Evolutionary conservation across 1,284 basidiomycete species (phyloP), one percentile per base, ranked within the genome.

Genomic region (Ustilago curta): DNA sequence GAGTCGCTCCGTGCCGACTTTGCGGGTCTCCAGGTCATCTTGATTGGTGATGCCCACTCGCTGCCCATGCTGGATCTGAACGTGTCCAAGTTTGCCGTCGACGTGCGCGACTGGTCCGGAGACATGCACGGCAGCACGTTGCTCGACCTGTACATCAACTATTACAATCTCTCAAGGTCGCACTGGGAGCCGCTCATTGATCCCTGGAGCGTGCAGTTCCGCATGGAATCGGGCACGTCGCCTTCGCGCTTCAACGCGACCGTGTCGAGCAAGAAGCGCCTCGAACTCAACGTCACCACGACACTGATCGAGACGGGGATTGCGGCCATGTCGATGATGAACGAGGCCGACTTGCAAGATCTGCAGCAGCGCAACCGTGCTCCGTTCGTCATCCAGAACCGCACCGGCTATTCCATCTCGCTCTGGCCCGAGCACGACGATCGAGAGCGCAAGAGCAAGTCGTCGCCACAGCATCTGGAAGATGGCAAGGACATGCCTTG

Each of bases 121-220:
- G 92, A 94, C 86, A 93, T 97, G 82, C 78, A 87, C 12, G 60
- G 67, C 35, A 66, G 70, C 43, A 71, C 79, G 18, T 70, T 77
- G 56, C 55, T 81, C 27, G 59, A 91, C 90, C 4, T 93, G 91
- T 90, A 91, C 59, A 92, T 98, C 83, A 94, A 92, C 76, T 99
- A 97, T 84, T 99, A 94, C 93, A 99, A 99, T 86, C 87, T 99
- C 59, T 91, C 92, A 29, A 96, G 97, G 83, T 99, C 97, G 50
- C 95, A 99, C 83, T 99, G 97, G 94, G 97, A 99, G 86, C 97
- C 97, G n/a, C 87, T 99, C 55, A 93, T 98, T 79, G 97, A 99
- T 84, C 97, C 97, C 1, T 99, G 97, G 96, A 92, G 90, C 25
- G 92, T 97, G 78, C 90, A 91, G 31, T 85, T 93, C 51, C 71